Evolutionary conservation across 2,329 filamentous ascomycete species (phyloP).

Genomic region (Ascochyta koolunga): DNA sequence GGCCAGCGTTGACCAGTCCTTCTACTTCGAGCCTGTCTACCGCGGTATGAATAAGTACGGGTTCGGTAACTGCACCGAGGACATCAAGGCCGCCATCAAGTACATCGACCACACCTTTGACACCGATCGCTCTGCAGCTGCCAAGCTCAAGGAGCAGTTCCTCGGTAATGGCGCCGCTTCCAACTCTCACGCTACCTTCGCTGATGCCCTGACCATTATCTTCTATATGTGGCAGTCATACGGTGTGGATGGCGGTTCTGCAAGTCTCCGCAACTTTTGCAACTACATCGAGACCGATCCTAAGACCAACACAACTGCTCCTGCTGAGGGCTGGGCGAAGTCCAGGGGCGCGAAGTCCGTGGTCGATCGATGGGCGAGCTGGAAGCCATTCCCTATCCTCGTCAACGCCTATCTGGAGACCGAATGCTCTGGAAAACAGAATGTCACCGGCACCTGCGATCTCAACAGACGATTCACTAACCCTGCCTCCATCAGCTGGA

Average conservation of each 20-base stretch:
- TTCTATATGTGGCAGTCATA: constrained; percentile 54
- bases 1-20: constrained; percentile 56
- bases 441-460: constrained; percentile 42
- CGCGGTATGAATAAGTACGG: constrained; percentile 52
- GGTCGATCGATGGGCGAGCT: constrained; percentile 52
- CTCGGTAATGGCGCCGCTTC: constrained; percentile 54
- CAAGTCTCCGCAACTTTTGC: constrained; percentile 53
- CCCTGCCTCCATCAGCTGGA: constrained; percentile 53
- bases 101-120: constrained; percentile 58
- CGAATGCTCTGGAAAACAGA: constrained; percentile 48
- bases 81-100: constrained; percentile 55
- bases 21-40: constrained; percentile 59
- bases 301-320: constrained; percentile 43
- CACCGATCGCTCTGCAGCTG: constrained; percentile 38
- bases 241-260: constrained; percentile 47
- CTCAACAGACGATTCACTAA: constrained; percentile 45
- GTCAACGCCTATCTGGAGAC: constrained; percentile 51
- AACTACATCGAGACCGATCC: constrained; percentile 55
- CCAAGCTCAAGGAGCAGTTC: constrained; percentile 55
- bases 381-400: constrained; percentile 44
- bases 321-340: constrained; percentile 50
- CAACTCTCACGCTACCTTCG: constrained; percentile 57
- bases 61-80: constrained; percentile 56
- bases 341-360: constrained; percentile 50
- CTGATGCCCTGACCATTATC: constrained; percentile 49